Evolutionary conservation across 352 stramenopile genomes (phyloP), one percentile per base, ranked within the genome.

Genomic region (Pythium phragmitis): DNA sequence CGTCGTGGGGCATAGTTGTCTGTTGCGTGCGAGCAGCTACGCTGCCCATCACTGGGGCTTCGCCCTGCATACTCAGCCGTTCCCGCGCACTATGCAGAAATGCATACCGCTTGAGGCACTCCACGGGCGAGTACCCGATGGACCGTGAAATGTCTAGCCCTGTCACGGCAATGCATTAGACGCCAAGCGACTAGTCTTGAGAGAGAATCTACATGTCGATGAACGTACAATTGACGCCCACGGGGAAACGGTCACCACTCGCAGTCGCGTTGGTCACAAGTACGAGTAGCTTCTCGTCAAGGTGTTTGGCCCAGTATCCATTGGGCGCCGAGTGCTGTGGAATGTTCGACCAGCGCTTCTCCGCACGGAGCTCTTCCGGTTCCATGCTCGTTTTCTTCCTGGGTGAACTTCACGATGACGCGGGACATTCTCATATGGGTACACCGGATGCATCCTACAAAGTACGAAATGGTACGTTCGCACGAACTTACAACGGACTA

Each of bases 91-190:
- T 75, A 59, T 91, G 79, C 46, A 92, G 61, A 52, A 87, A 74
- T 23, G 86, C 86, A 47, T 89, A 94, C 19, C 86, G 82, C 71
- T 91, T 92, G 14, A 90, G 82, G 47, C 86, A 94, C 58, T 94
- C 86, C 23, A 92, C 73, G 1, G 86, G 86, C 19, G 82, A 87
- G 26, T 76, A 77, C 21, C 72, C 67, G 23, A 92, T 73, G 13
- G 70, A 69, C 21, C 74, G 66, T 23, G 82, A 85, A 28, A 94
- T 80, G 26, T 91, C 86, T 42, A 92, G 53, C 84, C 84, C 84
- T 91, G 50, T 43, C 19, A 53, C 1, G 37, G 37, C 62, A 67
- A 46, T 41, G 55, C 13, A 54, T 9, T 12, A 50, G 30, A 9
- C 30, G 36, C 17, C 2, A 12, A 45, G 23, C 11, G 33, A 14